phyloP scores from a whole-genome alignment of 163 green algal species.

The Prototheca cutis region DNA sequence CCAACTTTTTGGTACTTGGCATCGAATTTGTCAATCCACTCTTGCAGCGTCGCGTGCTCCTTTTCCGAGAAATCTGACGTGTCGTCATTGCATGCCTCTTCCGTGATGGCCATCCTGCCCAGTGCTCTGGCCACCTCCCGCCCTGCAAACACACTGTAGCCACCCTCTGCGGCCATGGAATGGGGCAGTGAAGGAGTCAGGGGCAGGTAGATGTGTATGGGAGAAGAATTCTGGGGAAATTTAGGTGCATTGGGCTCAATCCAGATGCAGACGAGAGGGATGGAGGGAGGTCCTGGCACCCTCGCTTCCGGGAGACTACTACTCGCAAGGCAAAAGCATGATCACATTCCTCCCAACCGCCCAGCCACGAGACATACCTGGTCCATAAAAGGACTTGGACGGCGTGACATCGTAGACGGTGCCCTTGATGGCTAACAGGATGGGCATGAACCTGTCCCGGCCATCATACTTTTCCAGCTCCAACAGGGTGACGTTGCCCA shows the following conservation, averaged over 20 bases:
- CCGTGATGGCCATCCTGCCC: constrained; percentile 46
- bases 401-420: constrained; percentile 68
- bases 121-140: constrained; percentile 66
- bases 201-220: no score
- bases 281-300: no score
- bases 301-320: no score
- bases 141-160: constrained; percentile 60
- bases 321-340: no score
- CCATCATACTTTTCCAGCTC: constrained; percentile 52
- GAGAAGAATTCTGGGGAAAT: no score
- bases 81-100: constrained; percentile 50
- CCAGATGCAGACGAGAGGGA: no score
- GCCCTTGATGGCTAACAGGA: constrained; percentile 56
- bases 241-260: no score
- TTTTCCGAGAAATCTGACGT: constrained; percentile 42
- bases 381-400: constrained; percentile 60
- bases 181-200: no score
- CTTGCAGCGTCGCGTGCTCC: constrained; percentile 48
- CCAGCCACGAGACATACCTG: constrained; percentile 37
- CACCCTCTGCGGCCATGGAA: no score
- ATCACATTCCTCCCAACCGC: no score
- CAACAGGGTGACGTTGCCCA: constrained; percentile 41
- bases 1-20: constrained; percentile 52
- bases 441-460: constrained; percentile 44
- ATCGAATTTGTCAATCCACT: constrained; percentile 48